Conservation (phyloP, 2,329 filamentous ascomycete genomes). For the Boeremia lycopersici region DNA sequence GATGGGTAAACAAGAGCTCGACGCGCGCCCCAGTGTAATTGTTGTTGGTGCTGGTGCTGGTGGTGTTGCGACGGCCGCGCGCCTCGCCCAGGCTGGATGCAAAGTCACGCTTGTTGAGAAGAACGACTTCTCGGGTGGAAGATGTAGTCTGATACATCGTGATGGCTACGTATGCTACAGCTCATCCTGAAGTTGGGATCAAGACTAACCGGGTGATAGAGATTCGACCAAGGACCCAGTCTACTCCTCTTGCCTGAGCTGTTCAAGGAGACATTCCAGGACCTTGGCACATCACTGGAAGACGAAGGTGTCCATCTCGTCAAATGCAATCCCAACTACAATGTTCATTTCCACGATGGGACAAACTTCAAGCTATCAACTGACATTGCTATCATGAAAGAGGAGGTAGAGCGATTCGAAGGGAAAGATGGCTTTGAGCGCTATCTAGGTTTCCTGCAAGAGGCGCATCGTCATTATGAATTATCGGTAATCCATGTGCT, state of each 20-base stretch:
- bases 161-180: slow-evolving; percentile 58
- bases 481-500: slow-evolving; percentile 70
- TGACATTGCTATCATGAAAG: slow-evolving; percentile 74
- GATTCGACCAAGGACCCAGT: slow-evolving; percentile 79
- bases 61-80: slow-evolving; percentile 73
- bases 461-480: slow-evolving; percentile 74
- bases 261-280: slow-evolving; percentile 71
- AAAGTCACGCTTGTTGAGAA: slow-evolving; percentile 79
- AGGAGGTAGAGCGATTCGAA: slow-evolving; percentile 73
- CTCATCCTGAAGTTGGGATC: neutral
- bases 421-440: slow-evolving; percentile 72
- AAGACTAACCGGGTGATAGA: slow-evolving; percentile 37
- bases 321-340: slow-evolving; percentile 78
- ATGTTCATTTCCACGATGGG: slow-evolving; percentile 74
- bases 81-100: slow-evolving; percentile 72
- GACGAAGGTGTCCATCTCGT: slow-evolving; percentile 70
- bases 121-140: slow-evolving; percentile 73
- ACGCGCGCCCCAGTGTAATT: slow-evolving; percentile 34
- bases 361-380: slow-evolving; percentile 67
- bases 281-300: slow-evolving; percentile 70
- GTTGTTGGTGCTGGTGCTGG: slow-evolving; percentile 70
- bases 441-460: slow-evolving; percentile 70
- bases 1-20: slow-evolving; percentile 18
- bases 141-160: slow-evolving; percentile 69
- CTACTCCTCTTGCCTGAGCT: slow-evolving; percentile 73